Conservation (phyloP, 495 filamentous ascomycete species). For the Staphylotrichum longicolle region DNA sequence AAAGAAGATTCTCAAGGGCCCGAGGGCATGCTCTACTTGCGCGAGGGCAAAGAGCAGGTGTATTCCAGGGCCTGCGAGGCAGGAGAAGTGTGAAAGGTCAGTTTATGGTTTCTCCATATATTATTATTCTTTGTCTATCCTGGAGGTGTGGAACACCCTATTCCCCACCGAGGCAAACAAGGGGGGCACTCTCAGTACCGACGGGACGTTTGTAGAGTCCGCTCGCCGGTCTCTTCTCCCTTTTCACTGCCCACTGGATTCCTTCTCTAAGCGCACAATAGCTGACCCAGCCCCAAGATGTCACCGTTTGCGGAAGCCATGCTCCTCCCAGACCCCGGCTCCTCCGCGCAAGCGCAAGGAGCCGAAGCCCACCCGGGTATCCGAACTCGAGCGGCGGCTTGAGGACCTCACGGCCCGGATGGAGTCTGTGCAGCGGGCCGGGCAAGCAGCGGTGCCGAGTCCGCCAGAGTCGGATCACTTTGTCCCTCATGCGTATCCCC, state of each 20-base stretch:
- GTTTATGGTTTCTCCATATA: not conserved
- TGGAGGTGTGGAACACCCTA: too few species aligned
- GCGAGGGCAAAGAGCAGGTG: constrained; percentile 29
- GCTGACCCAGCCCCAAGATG: constrained; percentile 24
- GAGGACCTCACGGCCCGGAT: constrained; percentile 32
- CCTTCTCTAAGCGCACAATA: not conserved
- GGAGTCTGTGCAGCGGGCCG: constrained; percentile 20
- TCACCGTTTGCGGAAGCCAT: constrained; percentile 32
- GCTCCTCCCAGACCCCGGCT: constrained; percentile 32
- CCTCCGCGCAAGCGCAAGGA: constrained; percentile 35
- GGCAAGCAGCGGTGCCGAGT: not conserved
- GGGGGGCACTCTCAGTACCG: too few species aligned
- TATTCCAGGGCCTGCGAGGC: constrained; percentile 20
- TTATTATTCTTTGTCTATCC: too few species aligned
- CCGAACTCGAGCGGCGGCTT: constrained; percentile 34
- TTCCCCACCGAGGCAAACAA: too few species aligned
- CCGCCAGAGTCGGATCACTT: constrained; percentile 7
- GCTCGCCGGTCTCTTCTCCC: too few species aligned
- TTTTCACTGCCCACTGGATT: too few species aligned
- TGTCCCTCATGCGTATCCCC: not conserved
- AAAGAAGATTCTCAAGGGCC: constrained; percentile 23
- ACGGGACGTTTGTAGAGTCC: too few species aligned
- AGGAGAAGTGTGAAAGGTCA: constrained; percentile 28
- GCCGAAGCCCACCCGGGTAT: constrained; percentile 34
- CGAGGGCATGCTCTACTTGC: constrained; percentile 28